Evolutionary conservation across 257 asterid genomes (phyloP), one percentile per base, ranked within the genome.

Genomic region (Fraxinus quadrangulata): DNA sequence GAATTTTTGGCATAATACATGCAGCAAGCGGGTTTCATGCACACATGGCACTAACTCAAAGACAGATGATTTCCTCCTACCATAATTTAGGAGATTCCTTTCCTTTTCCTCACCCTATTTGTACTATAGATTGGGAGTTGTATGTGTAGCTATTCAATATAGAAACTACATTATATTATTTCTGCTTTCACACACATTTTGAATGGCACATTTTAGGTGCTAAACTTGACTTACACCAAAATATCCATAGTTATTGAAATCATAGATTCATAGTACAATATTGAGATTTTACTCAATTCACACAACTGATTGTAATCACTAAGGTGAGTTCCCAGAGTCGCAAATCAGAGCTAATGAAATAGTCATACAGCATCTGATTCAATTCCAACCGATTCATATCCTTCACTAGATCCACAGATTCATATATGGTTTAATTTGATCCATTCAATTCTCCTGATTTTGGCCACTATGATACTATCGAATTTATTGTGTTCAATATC

Each of bases 1-100:
- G 39, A 76, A 47, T 28, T 40, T 42, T 24, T 5, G 11, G 73
- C 30, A 80, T 65, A 76, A 65, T 47, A 33, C 74, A 63, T 65
- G 6, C 39, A 56, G 30, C 23, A 21, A 33, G 45, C 31, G 2
- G 37, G 16, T 54, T 68, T 70, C 74, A 56, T 42, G 16, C 73
- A 73, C 33, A 6, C 17, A 49, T 2, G 40, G 24, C 23, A 70
- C 30, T 28, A 74, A 69, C 66, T 39, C 56, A 23, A 0, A 6
- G 21, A 19, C 47, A 45, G 28, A 61, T 21, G 45, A 34, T 70
- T 42, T 33, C 36, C 45, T 1, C 13, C 3, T 39, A 11, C 2
- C 45, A 2, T 39, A 39, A 39, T 9, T 9, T 8, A 39, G 45
- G 45, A 39, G 45, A 8, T 39, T 39, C 45, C 13, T 39, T 39